Conservation (phyloP, 306 rosid genomes). For the Vicia sativa region DNA sequence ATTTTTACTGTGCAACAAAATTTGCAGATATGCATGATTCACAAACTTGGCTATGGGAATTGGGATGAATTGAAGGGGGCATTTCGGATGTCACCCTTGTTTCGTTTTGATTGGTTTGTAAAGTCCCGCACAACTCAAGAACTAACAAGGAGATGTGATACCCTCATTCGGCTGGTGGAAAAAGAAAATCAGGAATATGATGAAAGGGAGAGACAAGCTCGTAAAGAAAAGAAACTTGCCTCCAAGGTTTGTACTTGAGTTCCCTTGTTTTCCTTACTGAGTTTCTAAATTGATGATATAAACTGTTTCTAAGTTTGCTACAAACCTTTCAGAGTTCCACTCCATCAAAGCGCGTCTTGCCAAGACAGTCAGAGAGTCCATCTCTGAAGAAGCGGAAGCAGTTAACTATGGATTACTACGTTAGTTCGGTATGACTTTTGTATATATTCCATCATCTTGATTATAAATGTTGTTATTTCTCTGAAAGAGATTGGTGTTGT, state of each 20-base stretch:
- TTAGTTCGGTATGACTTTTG: slow-evolving; percentile 54
- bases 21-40: slow-evolving; percentile 92
- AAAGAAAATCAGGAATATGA: slow-evolving; percentile 97
- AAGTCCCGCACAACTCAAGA: slow-evolving; percentile 99
- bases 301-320: slow-evolving; percentile 16
- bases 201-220: slow-evolving; percentile 98
- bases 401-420: slow-evolving; percentile 78
- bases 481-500: slow-evolving; percentile 29
- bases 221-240: slow-evolving; percentile 98
- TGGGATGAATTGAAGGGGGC: slow-evolving; percentile 99
- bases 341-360: slow-evolving; percentile 77
- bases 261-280: slow-evolving; percentile 8
- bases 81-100: slow-evolving; percentile 92
- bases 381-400: slow-evolving; percentile 83
- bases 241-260: slow-evolving; percentile 63
- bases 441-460: slow-evolving; percentile 6
- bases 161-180: slow-evolving; percentile 90
- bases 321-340: slow-evolving; percentile 67
- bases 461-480: slow-evolving; percentile 14
- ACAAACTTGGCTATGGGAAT: slow-evolving; percentile 98
- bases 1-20: slow-evolving; percentile 6
- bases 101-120: slow-evolving; percentile 99
- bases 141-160: slow-evolving; percentile 97
- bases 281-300: not conserved
- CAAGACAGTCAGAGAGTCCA: slow-evolving; percentile 82